Evolutionary conservation across 441 rosid genomes (phyloP).

Genomic region (Jatropha podagrica): DNA sequence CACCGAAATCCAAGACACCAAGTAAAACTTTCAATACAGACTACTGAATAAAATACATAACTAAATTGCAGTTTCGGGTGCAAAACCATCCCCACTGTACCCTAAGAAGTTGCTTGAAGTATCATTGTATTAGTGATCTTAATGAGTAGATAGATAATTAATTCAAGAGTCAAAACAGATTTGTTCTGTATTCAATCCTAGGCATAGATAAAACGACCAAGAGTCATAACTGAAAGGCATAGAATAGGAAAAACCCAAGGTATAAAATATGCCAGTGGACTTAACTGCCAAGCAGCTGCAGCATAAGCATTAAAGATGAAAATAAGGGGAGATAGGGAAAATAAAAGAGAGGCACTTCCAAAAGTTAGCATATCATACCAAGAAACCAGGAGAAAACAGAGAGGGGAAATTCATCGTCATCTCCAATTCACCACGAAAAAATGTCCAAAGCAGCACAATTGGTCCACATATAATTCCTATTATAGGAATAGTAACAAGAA

Average conservation of each 20-base stretch:
- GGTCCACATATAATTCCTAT: conserved; percentile 86
- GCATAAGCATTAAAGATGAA: neutral
- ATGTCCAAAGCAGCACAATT: conserved; percentile 77
- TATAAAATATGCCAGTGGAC: neutral
- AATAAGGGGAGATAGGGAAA: neutral
- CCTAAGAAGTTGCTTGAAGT: neutral
- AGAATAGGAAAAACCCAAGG: conserved; percentile 1
- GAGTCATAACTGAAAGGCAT: conserved; percentile 1
- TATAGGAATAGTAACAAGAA: conserved; percentile 26
- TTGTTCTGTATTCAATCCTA: neutral
- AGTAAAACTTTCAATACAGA: neutral
- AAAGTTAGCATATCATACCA: conserved; percentile 49
- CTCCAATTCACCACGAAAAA: conserved; percentile 69
- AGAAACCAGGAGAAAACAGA: conserved; percentile 70
- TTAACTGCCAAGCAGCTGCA: neutral
- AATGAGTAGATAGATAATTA: neutral
- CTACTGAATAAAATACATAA: neutral
- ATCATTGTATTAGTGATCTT: neutral
- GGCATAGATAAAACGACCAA: neutral
- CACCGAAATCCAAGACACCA: neutral
- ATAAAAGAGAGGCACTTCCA: conserved; percentile 3
- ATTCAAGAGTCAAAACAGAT: neutral
- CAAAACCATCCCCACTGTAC: neutral
- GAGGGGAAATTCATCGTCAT: conserved; percentile 58
- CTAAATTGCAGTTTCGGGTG: neutral